Conservation (phyloP, 2,329 filamentous ascomycete genomes). For the Aspergillus fructus region DNA sequence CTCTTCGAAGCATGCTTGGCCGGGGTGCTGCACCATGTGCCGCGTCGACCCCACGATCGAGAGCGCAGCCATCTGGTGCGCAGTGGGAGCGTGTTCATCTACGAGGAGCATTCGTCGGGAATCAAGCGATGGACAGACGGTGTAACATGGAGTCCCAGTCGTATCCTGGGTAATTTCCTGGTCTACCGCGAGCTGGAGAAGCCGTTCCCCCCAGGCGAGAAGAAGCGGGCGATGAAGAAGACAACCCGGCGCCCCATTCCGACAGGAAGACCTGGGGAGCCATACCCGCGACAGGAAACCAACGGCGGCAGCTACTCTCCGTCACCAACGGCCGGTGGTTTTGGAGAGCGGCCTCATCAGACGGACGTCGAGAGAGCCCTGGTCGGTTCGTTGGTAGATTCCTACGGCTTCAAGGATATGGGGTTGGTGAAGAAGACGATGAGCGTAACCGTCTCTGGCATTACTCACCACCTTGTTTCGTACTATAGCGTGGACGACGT, state of each 20-base stretch:
- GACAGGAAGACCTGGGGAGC: slow-evolving; percentile 51
- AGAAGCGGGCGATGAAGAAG: slow-evolving; percentile 78
- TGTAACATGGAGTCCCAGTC: slow-evolving; percentile 84
- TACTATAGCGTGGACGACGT: slow-evolving; percentile 86
- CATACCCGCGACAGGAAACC: slow-evolving; percentile 48
- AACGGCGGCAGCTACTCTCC: slow-evolving; percentile 44
- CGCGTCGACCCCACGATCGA: slow-evolving; percentile 80
- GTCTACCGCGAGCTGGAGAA: slow-evolving; percentile 80
- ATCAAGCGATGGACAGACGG: slow-evolving; percentile 96
- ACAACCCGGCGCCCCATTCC: slow-evolving; percentile 50
- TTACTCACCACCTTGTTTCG: slow-evolving; percentile 81
- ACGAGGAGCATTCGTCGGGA: slow-evolving; percentile 84
- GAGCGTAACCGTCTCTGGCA: slow-evolving; percentile 70
- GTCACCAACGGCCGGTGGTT: slow-evolving; percentile 34
- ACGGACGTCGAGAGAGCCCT: slow-evolving; percentile 57
- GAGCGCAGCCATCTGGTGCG: slow-evolving; percentile 75
- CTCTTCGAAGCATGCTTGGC: slow-evolving; percentile 77
- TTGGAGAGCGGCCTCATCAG: slow-evolving; percentile 40
- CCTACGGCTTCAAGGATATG: slow-evolving; percentile 78
- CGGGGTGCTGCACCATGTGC: slow-evolving; percentile 71
- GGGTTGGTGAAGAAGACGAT: slow-evolving; percentile 93
- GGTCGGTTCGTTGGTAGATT: slow-evolving; percentile 83
- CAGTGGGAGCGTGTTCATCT: slow-evolving; percentile 86
- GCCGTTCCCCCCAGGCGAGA: slow-evolving; percentile 77
- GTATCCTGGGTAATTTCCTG: slow-evolving; percentile 80